Conservation (phyloP, 2,329 filamentous ascomycete species). For the Colletotrichum sp. region DNA sequence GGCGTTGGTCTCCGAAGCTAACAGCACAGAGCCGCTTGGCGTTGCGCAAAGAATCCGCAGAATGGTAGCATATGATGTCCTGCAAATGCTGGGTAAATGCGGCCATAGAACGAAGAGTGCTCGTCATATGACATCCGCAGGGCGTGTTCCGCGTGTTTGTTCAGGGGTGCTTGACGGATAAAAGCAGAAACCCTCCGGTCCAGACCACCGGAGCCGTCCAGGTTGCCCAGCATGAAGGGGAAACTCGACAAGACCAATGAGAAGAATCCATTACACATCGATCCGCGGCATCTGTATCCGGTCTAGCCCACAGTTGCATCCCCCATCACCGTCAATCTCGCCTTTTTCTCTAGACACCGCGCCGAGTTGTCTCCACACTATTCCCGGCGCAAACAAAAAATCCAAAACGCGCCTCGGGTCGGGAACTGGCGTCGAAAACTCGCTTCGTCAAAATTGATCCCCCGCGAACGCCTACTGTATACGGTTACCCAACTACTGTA, state of each 20-base stretch:
- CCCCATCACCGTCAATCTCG: neutral
- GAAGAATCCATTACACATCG: conserved; percentile 4
- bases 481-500: neutral
- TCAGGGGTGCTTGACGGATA: neutral
- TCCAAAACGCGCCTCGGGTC: neutral
- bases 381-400: neutral
- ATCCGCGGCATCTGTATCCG: neutral
- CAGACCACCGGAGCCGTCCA: neutral
- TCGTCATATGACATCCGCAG: neutral
- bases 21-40: neutral
- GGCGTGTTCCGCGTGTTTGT: neutral
- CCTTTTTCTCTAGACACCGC: neutral
- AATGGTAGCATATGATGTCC: neutral
- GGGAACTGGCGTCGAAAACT: neutral
- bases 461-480: neutral
- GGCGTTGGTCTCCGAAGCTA: neutral
- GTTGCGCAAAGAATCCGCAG: neutral
- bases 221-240: neutral
- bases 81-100: neutral
- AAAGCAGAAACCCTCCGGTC: neutral
- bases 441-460: neutral
- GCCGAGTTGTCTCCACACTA: neutral
- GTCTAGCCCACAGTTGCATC: neutral
- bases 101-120: neutral
- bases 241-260: neutral